Evolutionary conservation across 1,284 basidiomycete genomes (phyloP).

Genomic region (Malassezia brasiliensis): DNA sequence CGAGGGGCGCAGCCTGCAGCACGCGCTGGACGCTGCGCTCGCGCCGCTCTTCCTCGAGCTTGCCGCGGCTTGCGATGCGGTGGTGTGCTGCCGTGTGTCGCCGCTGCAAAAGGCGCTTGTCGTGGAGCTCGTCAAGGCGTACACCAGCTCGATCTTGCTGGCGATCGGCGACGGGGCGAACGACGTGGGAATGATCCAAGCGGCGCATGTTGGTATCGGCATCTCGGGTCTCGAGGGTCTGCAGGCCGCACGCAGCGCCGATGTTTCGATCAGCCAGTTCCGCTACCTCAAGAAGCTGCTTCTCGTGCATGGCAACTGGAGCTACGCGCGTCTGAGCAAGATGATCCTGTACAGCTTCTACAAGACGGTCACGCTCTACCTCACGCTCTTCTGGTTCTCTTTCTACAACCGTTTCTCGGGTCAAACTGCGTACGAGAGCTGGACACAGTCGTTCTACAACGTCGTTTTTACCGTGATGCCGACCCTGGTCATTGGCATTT

Average conservation of each 20-base stretch:
- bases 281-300: slow-evolving; percentile 89
- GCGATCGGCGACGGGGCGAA: slow-evolving; percentile 70
- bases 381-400: slow-evolving; percentile 99
- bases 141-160: slow-evolving; percentile 77
- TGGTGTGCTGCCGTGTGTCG: slow-evolving; percentile 95
- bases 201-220: slow-evolving; percentile 76
- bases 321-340: slow-evolving; percentile 87
- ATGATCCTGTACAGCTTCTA: slow-evolving; percentile 62
- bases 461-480: slow-evolving; percentile 61
- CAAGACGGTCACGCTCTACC: slow-evolving; percentile 85
- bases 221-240: slow-evolving; percentile 97
- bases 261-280: slow-evolving; percentile 96
- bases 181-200: slow-evolving; percentile 58
- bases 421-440: slow-evolving; percentile 94
- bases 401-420: slow-evolving; percentile 77
- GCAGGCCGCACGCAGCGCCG: slow-evolving; percentile 90
- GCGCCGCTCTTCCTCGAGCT: slow-evolving; percentile 82
- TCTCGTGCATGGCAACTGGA: slow-evolving; percentile 96
- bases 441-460: slow-evolving; percentile 67
- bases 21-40: slow-evolving; percentile 73
- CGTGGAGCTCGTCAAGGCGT: slow-evolving; percentile 96
- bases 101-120: slow-evolving; percentile 95
- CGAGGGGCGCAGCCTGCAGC: slow-evolving; percentile 88
- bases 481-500: slow-evolving; percentile 91
- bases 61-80: slow-evolving; percentile 96